Percentiles rank a stretch among this genome's conserved stretches.
Conservation (phyloP, 2,329 filamentous ascomycete genomes). For the Aschersonia sp. region DNA sequence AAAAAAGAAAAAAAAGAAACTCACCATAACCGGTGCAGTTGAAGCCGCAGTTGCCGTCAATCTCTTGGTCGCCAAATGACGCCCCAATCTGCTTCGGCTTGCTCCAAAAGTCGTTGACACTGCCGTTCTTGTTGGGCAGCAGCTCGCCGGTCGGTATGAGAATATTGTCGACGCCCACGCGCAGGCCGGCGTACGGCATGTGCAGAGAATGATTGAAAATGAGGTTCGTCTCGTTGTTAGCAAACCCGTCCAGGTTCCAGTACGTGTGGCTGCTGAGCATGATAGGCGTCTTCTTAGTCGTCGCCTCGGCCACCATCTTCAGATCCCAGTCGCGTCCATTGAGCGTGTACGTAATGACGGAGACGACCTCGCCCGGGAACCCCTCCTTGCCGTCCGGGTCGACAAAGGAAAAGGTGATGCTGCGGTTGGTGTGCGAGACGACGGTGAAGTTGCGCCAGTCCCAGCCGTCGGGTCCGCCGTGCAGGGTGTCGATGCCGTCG, state of each 20-base stretch:
- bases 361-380: constrained; percentile 64
- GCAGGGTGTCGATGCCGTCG: constrained; percentile 46
- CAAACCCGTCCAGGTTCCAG: constrained; percentile 72
- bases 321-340: constrained; percentile 54
- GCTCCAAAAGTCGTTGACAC: constrained; percentile 73
- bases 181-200: constrained; percentile 57
- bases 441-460: constrained; percentile 69
- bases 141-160: constrained; percentile 66
- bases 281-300: constrained; percentile 65
- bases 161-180: constrained; percentile 54
- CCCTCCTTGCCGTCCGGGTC: constrained; percentile 61
- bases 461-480: constrained; percentile 59
- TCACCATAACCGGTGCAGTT: constrained; percentile 76
- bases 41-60: constrained; percentile 61
- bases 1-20: constrained; percentile 5
- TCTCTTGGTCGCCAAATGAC: constrained; percentile 45
- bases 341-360: constrained; percentile 60
- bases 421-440: constrained; percentile 47
- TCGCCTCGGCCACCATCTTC: constrained; percentile 55
- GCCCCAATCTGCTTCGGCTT: constrained; percentile 64
- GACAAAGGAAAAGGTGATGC: constrained; percentile 61
- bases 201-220: constrained; percentile 59
- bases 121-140: constrained; percentile 48
- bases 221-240: constrained; percentile 52
- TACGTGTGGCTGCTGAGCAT: constrained; percentile 66